Evolutionary conservation across 2,329 filamentous ascomycete species (phyloP).

Genomic region (Macrophomina phaseolina): DNA sequence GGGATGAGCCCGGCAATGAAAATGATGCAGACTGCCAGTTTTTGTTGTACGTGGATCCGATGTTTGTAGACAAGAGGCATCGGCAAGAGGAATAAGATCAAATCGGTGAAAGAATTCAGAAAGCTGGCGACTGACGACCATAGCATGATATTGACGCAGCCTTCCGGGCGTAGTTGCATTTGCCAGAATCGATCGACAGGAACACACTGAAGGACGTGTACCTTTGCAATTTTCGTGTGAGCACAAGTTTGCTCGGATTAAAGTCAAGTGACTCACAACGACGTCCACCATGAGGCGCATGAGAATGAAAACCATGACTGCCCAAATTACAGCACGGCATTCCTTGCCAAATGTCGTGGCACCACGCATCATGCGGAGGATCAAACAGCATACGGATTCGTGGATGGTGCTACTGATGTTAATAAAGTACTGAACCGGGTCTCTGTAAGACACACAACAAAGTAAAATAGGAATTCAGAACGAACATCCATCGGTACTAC

Average conservation of each 20-base stretch:
- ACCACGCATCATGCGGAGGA: conserved; percentile 11
- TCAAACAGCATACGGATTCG: conserved; percentile 11
- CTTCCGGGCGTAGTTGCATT: neutral
- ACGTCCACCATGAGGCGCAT: neutral
- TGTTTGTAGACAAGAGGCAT: conserved; percentile 12
- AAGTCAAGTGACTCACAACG: neutral
- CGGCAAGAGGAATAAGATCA: conserved; percentile 8
- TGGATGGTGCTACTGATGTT: neutral
- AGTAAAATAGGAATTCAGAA: neutral
- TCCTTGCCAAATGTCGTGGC: conserved; percentile 16
- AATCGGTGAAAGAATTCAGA: neutral
- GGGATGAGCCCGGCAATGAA: conserved; percentile 12
- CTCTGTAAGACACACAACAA: neutral
- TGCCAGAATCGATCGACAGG: conserved; percentile 20
- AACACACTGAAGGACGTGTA: conserved; percentile 9
- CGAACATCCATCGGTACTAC: conserved; percentile 18
- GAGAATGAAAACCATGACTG: neutral
- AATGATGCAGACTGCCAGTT: neutral
- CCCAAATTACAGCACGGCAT: neutral
- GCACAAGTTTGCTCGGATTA: neutral
- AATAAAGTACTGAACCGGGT: neutral
- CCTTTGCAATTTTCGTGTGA: neutral
- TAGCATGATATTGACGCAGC: conserved; percentile 15
- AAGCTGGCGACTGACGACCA: neutral
- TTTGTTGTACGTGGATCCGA: neutral